These are phyloP conservation scores for Tanacetum coccineum DNA, from an alignment of 129 eudicot genomes.

Conservation along the genomic window DNA sequence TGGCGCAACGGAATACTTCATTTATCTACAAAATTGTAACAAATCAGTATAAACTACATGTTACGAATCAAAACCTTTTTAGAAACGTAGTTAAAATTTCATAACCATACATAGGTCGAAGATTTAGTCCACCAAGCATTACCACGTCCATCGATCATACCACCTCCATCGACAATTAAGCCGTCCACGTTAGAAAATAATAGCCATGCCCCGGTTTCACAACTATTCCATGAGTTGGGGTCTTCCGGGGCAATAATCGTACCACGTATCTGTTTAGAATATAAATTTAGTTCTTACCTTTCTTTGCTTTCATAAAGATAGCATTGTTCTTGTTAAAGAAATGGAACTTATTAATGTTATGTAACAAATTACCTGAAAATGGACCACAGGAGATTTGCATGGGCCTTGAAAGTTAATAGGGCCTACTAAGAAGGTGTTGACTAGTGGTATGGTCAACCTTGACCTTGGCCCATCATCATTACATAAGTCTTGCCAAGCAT, in stretches of 20 bases:
- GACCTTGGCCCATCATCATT: slow-evolving; percentile 23
- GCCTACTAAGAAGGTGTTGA: slow-evolving; percentile 28
- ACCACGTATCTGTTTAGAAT: slow-evolving; percentile 22
- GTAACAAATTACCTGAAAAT: slow-evolving; percentile 24
- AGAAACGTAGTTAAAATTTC: not conserved
- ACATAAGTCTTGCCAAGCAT: slow-evolving; percentile 33
- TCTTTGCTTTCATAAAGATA: not conserved
- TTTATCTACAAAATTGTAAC: slow-evolving; percentile 8
- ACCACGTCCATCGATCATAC: slow-evolving; percentile 33
- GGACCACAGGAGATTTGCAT: slow-evolving; percentile 26
- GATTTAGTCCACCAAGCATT: slow-evolving; percentile 30
- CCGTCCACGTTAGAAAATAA: slow-evolving; percentile 15
- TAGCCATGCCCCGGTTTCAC: slow-evolving; percentile 27
- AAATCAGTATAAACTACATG: not conserved
- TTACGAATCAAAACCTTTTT: not conserved
- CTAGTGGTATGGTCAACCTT: slow-evolving; percentile 23
- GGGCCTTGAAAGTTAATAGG: slow-evolving; percentile 37
- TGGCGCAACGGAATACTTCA: not conserved
- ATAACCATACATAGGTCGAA: slow-evolving; percentile 7
- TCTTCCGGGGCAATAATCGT: slow-evolving; percentile 24
- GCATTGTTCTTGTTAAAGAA: not conserved
- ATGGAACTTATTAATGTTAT: no score
- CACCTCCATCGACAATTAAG: slow-evolving; percentile 22
- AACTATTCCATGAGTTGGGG: slow-evolving; percentile 26
- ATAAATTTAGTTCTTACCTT: no score